phyloP scores from a whole-genome alignment of 208 protist species.

The Crithidia acanthocephali region DNA sequence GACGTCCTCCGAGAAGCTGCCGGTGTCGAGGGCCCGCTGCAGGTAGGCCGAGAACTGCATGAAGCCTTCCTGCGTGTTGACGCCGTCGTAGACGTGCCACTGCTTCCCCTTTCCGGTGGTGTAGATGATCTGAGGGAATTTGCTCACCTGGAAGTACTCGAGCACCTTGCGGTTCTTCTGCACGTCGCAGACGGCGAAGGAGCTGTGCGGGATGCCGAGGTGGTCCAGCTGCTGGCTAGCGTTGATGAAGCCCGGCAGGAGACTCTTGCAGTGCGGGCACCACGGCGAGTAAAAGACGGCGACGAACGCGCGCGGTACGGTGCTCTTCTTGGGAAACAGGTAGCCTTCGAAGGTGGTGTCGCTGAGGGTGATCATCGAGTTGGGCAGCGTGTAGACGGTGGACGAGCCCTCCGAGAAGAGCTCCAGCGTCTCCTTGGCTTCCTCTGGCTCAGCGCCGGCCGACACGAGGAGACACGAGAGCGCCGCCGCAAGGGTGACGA shows the following conservation, averaged over 20 bases:
- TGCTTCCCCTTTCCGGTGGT: conserved; percentile 62
- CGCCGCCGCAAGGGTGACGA: conserved; percentile 8
- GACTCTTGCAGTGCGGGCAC: conserved; percentile 80
- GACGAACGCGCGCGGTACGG: conserved; percentile 55
- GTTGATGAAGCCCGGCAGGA: conserved; percentile 79
- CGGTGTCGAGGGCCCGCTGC: conserved; percentile 44
- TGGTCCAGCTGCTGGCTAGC: conserved; percentile 44
- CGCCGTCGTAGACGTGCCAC: conserved; percentile 65
- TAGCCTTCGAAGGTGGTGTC: conserved; percentile 69
- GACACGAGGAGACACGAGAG: neutral
- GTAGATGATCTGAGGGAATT: conserved; percentile 82
- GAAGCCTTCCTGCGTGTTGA: conserved; percentile 56
- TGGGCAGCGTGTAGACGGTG: conserved; percentile 38
- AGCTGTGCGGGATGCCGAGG: conserved; percentile 27
- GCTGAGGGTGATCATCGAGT: conserved; percentile 40
- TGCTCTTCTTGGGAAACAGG: conserved; percentile 52
- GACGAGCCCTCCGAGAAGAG: conserved; percentile 29
- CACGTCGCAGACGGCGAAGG: conserved; percentile 68
- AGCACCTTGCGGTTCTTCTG: conserved; percentile 46
- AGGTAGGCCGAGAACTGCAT: conserved; percentile 63
- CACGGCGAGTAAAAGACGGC: conserved; percentile 86
- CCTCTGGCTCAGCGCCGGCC: conserved; percentile 29
- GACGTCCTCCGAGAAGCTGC: conserved; percentile 71
- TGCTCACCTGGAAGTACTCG: conserved; percentile 56
- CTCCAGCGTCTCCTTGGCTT: conserved; percentile 20